Conservation (phyloP, 306 rosid species). For the Inga leiocalycina region DNA sequence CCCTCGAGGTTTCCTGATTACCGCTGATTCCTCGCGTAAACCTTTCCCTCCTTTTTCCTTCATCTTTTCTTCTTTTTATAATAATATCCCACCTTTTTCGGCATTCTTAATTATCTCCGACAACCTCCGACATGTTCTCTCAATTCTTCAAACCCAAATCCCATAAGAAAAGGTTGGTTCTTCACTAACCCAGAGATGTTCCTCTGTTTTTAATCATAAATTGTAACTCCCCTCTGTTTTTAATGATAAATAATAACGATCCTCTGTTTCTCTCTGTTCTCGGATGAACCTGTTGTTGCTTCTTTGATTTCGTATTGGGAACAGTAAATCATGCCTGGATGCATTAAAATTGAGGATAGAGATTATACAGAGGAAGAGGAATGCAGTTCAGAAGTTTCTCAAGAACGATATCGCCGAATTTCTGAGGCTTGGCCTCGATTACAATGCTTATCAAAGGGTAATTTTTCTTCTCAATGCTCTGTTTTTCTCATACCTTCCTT, state of each 20-base stretch:
- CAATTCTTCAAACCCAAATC: constrained; percentile 63
- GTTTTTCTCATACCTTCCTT: neutral
- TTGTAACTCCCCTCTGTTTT: neutral
- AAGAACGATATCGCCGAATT: constrained; percentile 74
- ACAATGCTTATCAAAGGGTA: constrained; percentile 76
- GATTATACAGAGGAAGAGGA: constrained; percentile 50
- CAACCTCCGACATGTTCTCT: constrained; percentile 47
- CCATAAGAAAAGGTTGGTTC: constrained; percentile 60
- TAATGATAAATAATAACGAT: neutral
- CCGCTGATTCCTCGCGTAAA: constrained; percentile 54
- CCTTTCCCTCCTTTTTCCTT: neutral
- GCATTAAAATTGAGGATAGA: constrained; percentile 52
- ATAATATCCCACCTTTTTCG: constrained; percentile 23
- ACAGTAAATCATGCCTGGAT: constrained; percentile 63
- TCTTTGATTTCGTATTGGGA: constrained; percentile 15
- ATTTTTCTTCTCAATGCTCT: constrained; percentile 25
- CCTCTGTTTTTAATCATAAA: neutral
- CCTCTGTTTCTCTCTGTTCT: neutral
- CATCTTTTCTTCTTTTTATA: neutral
- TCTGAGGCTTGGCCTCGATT: constrained; percentile 55
- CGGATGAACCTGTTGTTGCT: constrained; percentile 1
- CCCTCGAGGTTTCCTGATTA: constrained; percentile 45
- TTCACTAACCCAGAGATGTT: neutral
- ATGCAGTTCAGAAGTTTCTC: constrained; percentile 48
- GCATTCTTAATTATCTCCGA: constrained; percentile 2